Conservation (phyloP, 345 rosid genomes). For the Anastatica hierochuntica region DNA sequence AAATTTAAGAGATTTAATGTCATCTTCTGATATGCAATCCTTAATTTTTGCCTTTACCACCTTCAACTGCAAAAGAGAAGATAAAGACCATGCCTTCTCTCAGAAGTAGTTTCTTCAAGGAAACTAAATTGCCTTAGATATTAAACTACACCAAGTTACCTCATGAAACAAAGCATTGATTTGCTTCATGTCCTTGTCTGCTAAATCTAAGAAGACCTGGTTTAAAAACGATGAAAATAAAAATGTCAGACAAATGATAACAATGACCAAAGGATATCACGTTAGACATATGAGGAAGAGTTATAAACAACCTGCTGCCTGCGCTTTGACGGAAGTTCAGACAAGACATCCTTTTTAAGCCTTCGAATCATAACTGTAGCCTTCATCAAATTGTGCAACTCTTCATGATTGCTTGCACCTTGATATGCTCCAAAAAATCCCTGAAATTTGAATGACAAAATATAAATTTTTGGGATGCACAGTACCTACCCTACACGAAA, state of each 20-base stretch:
- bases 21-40: slow-evolving; percentile 63
- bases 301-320: slow-evolving; percentile 66
- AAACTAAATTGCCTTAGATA: slow-evolving; percentile 1
- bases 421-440: slow-evolving; percentile 79
- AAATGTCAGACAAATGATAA: neutral
- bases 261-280: neutral
- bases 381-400: slow-evolving; percentile 92
- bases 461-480: neutral
- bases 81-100: slow-evolving; percentile 8
- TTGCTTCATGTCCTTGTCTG: slow-evolving; percentile 68
- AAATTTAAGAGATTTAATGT: slow-evolving; percentile 59
- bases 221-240: neutral
- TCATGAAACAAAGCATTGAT: slow-evolving; percentile 74
- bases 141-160: slow-evolving; percentile 35
- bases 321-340: slow-evolving; percentile 79
- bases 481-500: neutral
- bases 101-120: slow-evolving; percentile 2
- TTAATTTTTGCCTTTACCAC: slow-evolving; percentile 56
- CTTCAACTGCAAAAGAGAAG: slow-evolving; percentile 47
- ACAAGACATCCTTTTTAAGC: slow-evolving; percentile 84
- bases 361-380: slow-evolving; percentile 95
- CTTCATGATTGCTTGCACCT: slow-evolving; percentile 96
- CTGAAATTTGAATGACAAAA: slow-evolving; percentile 28
- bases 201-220: slow-evolving; percentile 85
- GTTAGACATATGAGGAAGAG: neutral